Conservation (phyloP, 441 rosid species). For the Rhodomyrtus psidioides region DNA sequence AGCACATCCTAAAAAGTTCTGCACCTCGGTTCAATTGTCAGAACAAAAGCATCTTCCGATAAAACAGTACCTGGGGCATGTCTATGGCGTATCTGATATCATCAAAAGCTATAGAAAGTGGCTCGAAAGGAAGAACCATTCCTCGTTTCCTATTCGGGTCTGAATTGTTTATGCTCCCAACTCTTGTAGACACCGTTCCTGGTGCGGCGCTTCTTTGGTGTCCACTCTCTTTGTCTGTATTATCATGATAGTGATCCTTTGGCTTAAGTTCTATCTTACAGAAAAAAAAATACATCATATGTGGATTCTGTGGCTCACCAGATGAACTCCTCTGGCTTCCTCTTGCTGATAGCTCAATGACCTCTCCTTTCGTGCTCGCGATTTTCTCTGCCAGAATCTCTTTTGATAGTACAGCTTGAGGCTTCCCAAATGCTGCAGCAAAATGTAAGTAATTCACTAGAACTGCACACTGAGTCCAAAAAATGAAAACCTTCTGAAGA, state of each 20-base stretch:
- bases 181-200: constrained; percentile 21
- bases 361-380: constrained; percentile 20
- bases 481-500: background rate
- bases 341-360: constrained; percentile 18
- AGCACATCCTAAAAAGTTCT: background rate
- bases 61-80: constrained; percentile 57
- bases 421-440: constrained; percentile 50
- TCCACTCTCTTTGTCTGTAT: constrained; percentile 24
- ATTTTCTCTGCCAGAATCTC: constrained; percentile 36
- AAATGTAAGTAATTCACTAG: background rate
- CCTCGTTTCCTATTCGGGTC: constrained; percentile 37
- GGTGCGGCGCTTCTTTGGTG: constrained; percentile 14
- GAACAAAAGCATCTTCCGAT: background rate
- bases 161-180: constrained; percentile 9
- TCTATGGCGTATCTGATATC: constrained; percentile 50
- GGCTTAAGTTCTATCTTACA: background rate
- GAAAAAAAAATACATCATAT: background rate
- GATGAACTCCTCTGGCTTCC: constrained; percentile 1
- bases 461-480: background rate
- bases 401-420: constrained; percentile 36
- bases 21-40: background rate
- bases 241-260: background rate
- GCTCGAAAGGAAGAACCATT: constrained; percentile 88
- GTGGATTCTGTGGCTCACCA: background rate
- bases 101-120: constrained; percentile 61